A percentile compares a stretch with the other conserved stretches of the same genome.
Conservation (phyloP, 2,329 filamentous ascomycete species). For the Paracamarosporium sp. region DNA sequence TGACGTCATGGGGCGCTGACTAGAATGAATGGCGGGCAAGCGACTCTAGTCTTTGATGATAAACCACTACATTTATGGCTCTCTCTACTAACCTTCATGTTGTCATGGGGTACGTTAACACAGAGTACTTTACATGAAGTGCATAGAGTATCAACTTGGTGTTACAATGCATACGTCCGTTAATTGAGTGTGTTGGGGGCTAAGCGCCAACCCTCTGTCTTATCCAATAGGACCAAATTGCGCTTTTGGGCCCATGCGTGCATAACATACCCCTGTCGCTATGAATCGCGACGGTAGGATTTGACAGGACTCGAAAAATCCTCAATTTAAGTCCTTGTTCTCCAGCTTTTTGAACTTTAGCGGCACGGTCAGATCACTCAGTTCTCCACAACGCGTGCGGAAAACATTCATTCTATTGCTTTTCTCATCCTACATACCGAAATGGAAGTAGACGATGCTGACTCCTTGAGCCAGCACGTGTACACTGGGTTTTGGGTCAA, state of each 20-base stretch:
- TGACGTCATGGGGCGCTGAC: background rate
- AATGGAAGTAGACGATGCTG: background rate
- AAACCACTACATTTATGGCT: too few relatives aligned
- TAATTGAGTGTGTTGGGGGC: background rate
- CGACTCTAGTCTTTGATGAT: background rate
- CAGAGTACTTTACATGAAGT: too few relatives aligned
- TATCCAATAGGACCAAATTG: background rate
- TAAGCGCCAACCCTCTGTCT: background rate
- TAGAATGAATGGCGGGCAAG: background rate
- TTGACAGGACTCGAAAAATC: too few relatives aligned
- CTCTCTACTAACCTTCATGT: background rate
- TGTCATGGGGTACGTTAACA: background rate
- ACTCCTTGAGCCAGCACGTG: background rate
- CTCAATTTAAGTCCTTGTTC: too few relatives aligned
- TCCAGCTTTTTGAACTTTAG: background rate
- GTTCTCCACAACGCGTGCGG: too few relatives aligned
- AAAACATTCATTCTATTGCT: too few relatives aligned
- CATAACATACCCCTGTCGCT: too few relatives aligned
- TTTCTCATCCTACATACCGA: background rate
- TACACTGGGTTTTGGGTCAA: background rate
- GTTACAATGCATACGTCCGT: too few relatives aligned
- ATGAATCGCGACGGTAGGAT: background rate
- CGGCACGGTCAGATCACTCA: background rate
- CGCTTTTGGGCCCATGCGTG: too few relatives aligned
- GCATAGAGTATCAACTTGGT: too few relatives aligned